Evolutionary conservation across 345 rosid genomes (phyloP), one percentile per base, ranked within the genome.

Genomic region (Schrenkiella parvula): DNA sequence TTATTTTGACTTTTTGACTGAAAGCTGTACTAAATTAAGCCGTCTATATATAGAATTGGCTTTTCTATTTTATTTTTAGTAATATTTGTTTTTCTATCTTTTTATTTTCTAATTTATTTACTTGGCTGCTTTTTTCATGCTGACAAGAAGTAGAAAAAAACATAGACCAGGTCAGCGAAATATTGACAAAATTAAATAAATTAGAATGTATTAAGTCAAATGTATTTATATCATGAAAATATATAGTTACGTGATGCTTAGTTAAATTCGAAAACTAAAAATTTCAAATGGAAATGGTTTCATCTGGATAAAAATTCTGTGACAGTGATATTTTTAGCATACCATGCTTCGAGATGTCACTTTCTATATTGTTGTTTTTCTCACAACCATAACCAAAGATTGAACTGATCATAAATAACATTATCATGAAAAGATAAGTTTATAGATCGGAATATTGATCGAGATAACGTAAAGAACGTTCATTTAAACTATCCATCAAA

Each of bases 191-290:
- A 1, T 2, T 6, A 52, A 8, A 38, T 14, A 43, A 29, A 32
- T 54, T 11, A 71, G 14, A 21, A 41, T 4, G 54, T 28, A 43
- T 1, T 34, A 14, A 26, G 39, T 32, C 26, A 34, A 6, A 37
- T 43, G 6, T 43, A 21, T 51, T 38, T 62, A 14, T 31, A 13
- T 39, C 0, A 29, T 63, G 55, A 22, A 19, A 47, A 28, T n/a
- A n/a, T n/a, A n/a, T 17, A n/a, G 78, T 66, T 74, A 74, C 78
- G 78, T 74, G 67, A 70, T 70, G 48, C 74, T 70, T 2, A 1
- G 1, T 0, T 22, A 71, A 18, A 37, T 70, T 59, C 67, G 42
- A 50, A 13, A 18, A 37, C 41, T 23, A 10, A 18, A 48, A 71
- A 14, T 48, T 71, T 38, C 28, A 71, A 19, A 60, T 60, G 12